These are phyloP conservation scores for Papiliotrema nemorosa DNA, from an alignment of 1,284 basidiomycete species.

Conservation along the genomic window DNA sequence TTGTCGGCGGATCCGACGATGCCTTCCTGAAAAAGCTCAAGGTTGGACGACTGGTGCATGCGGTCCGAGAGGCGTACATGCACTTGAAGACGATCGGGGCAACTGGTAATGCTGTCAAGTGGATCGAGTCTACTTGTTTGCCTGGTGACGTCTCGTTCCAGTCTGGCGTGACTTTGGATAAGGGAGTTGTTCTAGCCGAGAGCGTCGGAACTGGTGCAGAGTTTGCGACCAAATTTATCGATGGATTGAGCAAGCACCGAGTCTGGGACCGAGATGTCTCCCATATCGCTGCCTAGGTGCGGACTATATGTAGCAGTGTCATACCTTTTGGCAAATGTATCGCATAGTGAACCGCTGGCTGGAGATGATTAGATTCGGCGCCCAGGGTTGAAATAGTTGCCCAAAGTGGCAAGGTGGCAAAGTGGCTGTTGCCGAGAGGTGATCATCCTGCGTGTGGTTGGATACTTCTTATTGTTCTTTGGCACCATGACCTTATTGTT, in stretches of 20 bases:
- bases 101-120: conserved; percentile 54
- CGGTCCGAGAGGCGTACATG: conserved; percentile 71
- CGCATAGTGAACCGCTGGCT: too few species aligned
- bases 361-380: too few species aligned
- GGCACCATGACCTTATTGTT: too few species aligned
- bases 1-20: conserved; percentile 59
- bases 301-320: not conserved
- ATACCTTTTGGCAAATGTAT: not conserved
- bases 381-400: too few species aligned
- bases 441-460: too few species aligned
- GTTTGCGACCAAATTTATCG: conserved; percentile 43
- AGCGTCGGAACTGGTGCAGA: conserved; percentile 40
- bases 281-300: conserved; percentile 41
- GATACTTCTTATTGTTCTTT: too few species aligned
- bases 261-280: conserved; percentile 46
- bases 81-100: conserved; percentile 75
- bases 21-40: conserved; percentile 57
- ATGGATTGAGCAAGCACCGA: conserved; percentile 43
- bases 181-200: conserved; percentile 46
- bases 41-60: conserved; percentile 52
- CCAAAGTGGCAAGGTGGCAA: too few species aligned
- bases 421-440: too few species aligned
- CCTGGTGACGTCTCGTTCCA: conserved; percentile 41
- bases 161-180: conserved; percentile 32
- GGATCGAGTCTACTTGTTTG: conserved; percentile 35